Evolutionary conservation across 495 filamentous ascomycete genomes (phyloP).

Genomic region (Chaetomium cochliodes): DNA sequence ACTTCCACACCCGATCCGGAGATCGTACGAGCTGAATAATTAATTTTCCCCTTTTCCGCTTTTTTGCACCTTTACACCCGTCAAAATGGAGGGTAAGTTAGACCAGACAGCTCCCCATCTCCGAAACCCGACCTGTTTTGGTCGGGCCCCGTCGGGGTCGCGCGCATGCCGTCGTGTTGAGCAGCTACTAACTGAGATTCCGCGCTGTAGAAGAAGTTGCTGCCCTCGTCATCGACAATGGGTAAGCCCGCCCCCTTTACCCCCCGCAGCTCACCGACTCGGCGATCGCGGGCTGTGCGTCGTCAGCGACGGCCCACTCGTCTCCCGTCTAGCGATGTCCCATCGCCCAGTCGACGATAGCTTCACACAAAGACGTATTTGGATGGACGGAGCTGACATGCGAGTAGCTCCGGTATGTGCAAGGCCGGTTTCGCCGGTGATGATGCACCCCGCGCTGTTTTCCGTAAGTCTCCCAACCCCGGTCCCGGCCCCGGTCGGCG

Average conservation of each 20-base stretch:
- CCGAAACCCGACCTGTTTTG: conserved; percentile 13
- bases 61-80: conserved; percentile 46
- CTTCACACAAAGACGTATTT: conserved; percentile 18
- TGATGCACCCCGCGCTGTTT: conserved; percentile 98
- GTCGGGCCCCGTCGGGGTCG: neutral
- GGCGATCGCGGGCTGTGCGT: conserved; percentile 23
- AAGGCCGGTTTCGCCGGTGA: conserved; percentile 99
- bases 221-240: conserved; percentile 99
- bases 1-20: conserved; percentile 44
- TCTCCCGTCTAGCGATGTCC: neutral
- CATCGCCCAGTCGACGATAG: conserved; percentile 12
- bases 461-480: conserved; percentile 77
- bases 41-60: conserved; percentile 35
- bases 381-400: conserved; percentile 48
- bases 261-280: conserved; percentile 36
- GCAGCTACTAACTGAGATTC: conserved; percentile 53
- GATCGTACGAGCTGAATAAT: conserved; percentile 46
- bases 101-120: conserved; percentile 4
- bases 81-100: conserved; percentile 55
- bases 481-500: conserved; percentile 4
- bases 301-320: conserved; percentile 23
- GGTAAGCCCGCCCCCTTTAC: conserved; percentile 62
- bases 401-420: conserved; percentile 96
- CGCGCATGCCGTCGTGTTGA: conserved; percentile 11
- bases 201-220: conserved; percentile 89